Evolutionary conservation across 768 basidiomycete species (phyloP).

Genomic region (Heimioporus sp.): DNA sequence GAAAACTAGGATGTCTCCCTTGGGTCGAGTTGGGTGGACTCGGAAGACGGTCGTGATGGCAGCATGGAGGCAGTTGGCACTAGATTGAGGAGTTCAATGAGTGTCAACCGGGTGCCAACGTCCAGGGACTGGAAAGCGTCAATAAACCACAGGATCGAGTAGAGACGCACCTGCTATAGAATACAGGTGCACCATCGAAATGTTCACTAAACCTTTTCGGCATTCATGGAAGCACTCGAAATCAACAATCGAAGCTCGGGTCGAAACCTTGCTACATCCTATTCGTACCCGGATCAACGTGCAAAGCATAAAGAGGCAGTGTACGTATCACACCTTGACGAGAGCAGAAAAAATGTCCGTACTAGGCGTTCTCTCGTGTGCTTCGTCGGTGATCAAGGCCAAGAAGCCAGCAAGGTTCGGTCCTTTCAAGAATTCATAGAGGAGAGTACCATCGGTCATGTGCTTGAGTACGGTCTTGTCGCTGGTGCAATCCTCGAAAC

Average conservation of each 20-base stretch:
- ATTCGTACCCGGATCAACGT: constrained; percentile 21
- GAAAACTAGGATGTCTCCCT: constrained; percentile 97
- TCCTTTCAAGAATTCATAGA: constrained; percentile 96
- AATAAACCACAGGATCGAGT: neutral
- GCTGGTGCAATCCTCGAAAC: constrained; percentile 99
- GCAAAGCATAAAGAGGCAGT: constrained; percentile 4
- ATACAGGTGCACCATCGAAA: constrained; percentile 95
- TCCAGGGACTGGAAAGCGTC: constrained; percentile 71
- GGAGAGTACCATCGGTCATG: constrained; percentile 99
- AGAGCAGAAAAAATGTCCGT: constrained; percentile 99
- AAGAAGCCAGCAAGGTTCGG: constrained; percentile 95
- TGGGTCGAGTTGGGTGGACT: constrained; percentile 97
- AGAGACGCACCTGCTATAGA: constrained; percentile 62
- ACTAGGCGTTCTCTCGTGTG: constrained; percentile 95
- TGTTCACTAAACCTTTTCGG: constrained; percentile 97
- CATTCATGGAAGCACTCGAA: constrained; percentile 95
- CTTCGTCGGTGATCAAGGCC: constrained; percentile 96
- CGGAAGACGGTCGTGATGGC: constrained; percentile 99
- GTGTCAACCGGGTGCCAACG: constrained; percentile 97
- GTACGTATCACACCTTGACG: constrained; percentile 77
- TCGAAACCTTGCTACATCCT: constrained; percentile 96
- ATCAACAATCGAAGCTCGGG: constrained; percentile 93
- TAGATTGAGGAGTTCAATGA: constrained; percentile 98
- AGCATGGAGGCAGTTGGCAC: constrained; percentile 98
- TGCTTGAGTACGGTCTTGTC: constrained; percentile 99